These are phyloP conservation scores for Amphicarpaea edgeworthii DNA, from an alignment of 306 rosid genomes.

Conservation along the genomic window DNA sequence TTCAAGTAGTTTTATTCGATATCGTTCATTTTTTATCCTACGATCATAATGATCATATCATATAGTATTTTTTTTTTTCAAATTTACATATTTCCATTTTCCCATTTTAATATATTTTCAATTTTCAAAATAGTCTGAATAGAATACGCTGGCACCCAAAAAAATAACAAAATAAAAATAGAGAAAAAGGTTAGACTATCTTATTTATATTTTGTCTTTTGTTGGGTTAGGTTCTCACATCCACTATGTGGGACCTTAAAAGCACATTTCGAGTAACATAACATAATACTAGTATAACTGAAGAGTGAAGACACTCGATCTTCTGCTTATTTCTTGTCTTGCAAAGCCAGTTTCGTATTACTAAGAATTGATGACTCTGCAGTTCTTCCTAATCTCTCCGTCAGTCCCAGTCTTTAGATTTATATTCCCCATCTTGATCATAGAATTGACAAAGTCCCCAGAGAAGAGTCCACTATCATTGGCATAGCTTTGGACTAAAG, in stretches of 20 bases:
- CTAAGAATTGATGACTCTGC: conserved; percentile 64
- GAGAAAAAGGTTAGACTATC: too few species aligned
- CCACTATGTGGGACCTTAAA: not conserved
- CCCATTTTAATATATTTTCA: too few species aligned
- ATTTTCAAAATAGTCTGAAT: too few species aligned
- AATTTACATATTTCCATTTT: too few species aligned
- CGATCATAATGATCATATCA: too few species aligned
- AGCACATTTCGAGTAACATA: not conserved
- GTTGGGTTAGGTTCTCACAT: not conserved
- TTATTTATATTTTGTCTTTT: not conserved
- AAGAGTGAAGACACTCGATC: not conserved
- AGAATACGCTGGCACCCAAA: too few species aligned
- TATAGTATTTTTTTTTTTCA: too few species aligned
- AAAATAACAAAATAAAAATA: too few species aligned
- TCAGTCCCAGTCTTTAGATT: conserved; percentile 67
- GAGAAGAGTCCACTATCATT: conserved; percentile 52
- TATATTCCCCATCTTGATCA: conserved; percentile 87
- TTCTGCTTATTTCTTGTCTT: conserved; percentile 36
- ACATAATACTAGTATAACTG: not conserved
- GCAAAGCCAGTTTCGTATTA: not conserved
- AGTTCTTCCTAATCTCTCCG: conserved; percentile 82
- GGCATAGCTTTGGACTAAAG: conserved; percentile 67
- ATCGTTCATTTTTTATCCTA: too few species aligned
- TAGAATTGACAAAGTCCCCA: conserved; percentile 67
- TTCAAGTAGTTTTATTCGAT: too few species aligned